Conservation (phyloP, 768 basidiomycete genomes). For the Hericium coralloides region DNA sequence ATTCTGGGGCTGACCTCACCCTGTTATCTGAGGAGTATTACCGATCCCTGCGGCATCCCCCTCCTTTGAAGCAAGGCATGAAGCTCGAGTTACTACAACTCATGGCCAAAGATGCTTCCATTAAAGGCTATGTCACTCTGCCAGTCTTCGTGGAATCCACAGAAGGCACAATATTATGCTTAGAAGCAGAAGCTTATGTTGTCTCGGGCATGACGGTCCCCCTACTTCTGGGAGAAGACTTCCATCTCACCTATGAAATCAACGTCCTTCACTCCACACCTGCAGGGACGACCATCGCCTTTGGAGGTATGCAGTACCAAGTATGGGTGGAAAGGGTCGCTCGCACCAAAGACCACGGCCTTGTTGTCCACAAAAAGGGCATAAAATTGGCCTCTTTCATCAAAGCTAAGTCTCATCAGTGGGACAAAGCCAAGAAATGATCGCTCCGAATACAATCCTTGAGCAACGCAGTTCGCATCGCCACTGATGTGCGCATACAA, state of each 20-base stretch:
- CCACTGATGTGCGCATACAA: too few relatives aligned
- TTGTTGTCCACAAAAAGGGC: too few relatives aligned
- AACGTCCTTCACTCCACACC: too few relatives aligned
- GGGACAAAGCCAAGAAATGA: too few relatives aligned
- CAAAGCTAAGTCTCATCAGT: too few relatives aligned
- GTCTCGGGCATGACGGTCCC: conserved; percentile 20
- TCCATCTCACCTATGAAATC: conserved; percentile 18
- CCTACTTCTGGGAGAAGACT: conserved; percentile 23
- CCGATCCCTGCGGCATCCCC: background rate
- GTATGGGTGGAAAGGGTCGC: too few relatives aligned
- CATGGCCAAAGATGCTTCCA: background rate
- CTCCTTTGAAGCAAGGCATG: background rate
- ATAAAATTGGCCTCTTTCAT: too few relatives aligned
- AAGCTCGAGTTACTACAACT: background rate
- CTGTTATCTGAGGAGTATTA: background rate
- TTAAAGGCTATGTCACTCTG: conserved; percentile 19
- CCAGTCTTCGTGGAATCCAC: conserved; percentile 19
- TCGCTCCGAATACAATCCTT: too few relatives aligned
- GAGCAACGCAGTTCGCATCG: too few relatives aligned
- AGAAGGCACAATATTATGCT: conserved; percentile 15
- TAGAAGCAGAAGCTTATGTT: conserved; percentile 20
- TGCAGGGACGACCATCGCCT: too few relatives aligned
- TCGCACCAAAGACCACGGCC: too few relatives aligned
- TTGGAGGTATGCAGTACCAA: too few relatives aligned
- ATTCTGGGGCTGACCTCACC: background rate